Base-by-base conservation (phyloP, 2,329 filamentous ascomycete genomes). In the Malbranchea cinnamomea region DNA sequence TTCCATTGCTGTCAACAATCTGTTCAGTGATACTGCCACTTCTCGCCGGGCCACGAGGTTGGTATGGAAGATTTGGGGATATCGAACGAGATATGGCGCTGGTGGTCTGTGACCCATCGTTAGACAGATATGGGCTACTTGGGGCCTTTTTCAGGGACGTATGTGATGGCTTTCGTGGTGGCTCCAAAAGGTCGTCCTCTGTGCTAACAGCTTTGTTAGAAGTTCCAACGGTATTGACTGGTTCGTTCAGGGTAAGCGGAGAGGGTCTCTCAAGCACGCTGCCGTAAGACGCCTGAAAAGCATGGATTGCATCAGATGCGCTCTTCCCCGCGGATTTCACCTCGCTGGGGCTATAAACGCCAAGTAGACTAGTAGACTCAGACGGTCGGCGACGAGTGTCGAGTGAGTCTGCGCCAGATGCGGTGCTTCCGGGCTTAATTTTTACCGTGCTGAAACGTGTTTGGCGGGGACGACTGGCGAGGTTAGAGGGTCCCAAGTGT, bases 11-110 rank as follows among this genome's bases (percentile, higher is more conserved):
- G 45, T 85, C 76, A 33, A 84, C 60, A n/a, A 80, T 61, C 37
- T 78, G 80, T 52, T 85, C 78, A 0, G 78, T 83, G 42, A 85
- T 82, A 48, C 75, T 81, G 16, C 80, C 79, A 41, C 74, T 81
- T 33, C 78, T 65, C 4, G 74, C 73, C 4, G 63, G 60, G 6
- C 66, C 61, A 19, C 57, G 57, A 28, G 54, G 54, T 11, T 49
- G 44, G 22, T 56, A 55, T 16, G 39, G 53, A 44, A 40, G 48
- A 31, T 42, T 49, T 33, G 25, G 29, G 22, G 12, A 28, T 28
- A 5, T 44, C 40, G 47, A 50, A 6, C 27, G 32, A 12, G 38
- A 28, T 28, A 46, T 53, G n/a, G 28, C 10, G 19, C 23, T 23
- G 28, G 20, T 12, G 21, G 7, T 13, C 13, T 14, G 15, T 27